These are phyloP conservation scores for Trichoderma asperellum DNA, from an alignment of 2,329 filamentous ascomycete genomes.

Conservation along the genomic window DNA sequence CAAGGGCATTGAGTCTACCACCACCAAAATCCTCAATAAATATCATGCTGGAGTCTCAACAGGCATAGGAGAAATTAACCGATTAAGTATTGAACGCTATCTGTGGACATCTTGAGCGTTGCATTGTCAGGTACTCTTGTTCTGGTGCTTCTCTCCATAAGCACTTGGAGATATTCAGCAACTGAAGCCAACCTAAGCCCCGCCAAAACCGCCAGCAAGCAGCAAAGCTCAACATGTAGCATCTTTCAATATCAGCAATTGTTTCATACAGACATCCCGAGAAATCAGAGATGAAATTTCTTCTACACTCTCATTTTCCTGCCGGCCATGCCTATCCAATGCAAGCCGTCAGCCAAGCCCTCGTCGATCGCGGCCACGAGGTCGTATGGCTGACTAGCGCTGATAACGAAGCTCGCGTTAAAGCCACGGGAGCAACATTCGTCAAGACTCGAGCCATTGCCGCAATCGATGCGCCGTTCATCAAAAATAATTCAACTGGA, in stretches of 20 bases:
- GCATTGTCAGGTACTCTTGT: background rate
- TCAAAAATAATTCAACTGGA: constrained; percentile 37
- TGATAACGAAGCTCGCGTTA: constrained; percentile 42
- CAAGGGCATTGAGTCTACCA: background rate
- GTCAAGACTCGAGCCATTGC: constrained; percentile 40
- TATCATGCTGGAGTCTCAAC: background rate
- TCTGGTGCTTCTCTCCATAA: background rate
- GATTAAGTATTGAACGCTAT: background rate
- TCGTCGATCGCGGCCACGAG: constrained; percentile 44
- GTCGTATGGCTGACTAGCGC: constrained; percentile 46
- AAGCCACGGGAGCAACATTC: constrained; percentile 43
- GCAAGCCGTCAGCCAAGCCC: constrained; percentile 45
- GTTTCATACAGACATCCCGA: background rate
- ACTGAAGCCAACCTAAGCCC: background rate
- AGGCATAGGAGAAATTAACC: background rate
- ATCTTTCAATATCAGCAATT: background rate
- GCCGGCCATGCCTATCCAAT: constrained; percentile 47
- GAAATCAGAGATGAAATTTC: constrained; percentile 40
- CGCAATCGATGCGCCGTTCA: constrained; percentile 40
- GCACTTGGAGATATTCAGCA: background rate
- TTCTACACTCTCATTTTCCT: constrained; percentile 47
- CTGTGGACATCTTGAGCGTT: background rate
- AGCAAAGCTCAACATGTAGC: background rate
- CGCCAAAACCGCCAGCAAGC: background rate
- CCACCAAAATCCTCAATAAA: background rate